These are phyloP conservation scores for Pyrenophora teres DNA, from an alignment of 2,329 filamentous ascomycete species.

Conservation along the genomic window DNA sequence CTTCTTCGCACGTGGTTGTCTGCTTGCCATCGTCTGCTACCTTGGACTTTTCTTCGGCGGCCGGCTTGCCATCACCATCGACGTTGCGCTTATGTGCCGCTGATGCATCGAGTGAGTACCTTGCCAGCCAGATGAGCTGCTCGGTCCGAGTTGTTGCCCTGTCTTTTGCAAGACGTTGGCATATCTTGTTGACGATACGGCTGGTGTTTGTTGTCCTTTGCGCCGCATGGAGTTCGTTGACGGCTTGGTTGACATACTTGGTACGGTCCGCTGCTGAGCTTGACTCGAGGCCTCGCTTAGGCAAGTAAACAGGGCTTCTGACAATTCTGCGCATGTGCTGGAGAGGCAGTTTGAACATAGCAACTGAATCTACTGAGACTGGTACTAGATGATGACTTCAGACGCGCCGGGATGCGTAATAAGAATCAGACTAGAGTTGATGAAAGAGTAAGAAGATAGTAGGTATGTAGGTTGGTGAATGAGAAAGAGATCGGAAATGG, in stretches of 20 bases:
- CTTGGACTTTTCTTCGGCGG: neutral
- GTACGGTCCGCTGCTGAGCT: neutral
- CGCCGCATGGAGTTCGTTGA: conserved; percentile 1
- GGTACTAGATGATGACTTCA: neutral
- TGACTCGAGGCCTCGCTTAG: neutral
- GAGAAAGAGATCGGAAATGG: neutral
- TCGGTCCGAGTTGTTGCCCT: conserved; percentile 9
- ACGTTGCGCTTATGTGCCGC: neutral
- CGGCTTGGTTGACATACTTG: neutral
- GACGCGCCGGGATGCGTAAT: neutral
- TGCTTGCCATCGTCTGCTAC: neutral
- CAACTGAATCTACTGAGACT: neutral
- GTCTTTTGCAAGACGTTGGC: conserved; percentile 2
- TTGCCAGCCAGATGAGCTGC: conserved; percentile 22
- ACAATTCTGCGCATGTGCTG: neutral
- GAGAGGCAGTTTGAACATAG: conserved; percentile 5
- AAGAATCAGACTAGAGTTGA: neutral
- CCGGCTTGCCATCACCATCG: neutral
- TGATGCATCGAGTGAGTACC: conserved; percentile 15
- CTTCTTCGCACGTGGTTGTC: neutral
- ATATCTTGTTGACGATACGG: conserved; percentile 7
- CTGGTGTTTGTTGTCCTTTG: conserved; percentile 7
- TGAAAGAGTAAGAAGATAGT: too few relatives aligned
- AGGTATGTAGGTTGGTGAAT: neutral
- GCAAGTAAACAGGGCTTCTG: neutral